Base-by-base conservation (phyloP, 2,329 filamentous ascomycete genomes). In the Ophiostoma fasciatum region DNA sequence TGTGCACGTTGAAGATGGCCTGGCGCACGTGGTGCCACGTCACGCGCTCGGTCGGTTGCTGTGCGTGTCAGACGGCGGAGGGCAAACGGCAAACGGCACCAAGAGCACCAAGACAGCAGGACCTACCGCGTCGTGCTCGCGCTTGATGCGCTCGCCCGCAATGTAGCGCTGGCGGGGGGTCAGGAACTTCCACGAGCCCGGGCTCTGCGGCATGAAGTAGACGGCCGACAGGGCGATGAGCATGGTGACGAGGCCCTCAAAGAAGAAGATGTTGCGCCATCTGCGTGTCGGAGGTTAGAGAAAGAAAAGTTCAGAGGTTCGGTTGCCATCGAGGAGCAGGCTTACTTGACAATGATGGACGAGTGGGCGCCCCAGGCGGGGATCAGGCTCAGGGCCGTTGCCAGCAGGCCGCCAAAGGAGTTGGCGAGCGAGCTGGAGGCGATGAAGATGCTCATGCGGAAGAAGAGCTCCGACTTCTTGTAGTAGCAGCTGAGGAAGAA, bases 211-310 rank as follows among this genome's bases (percentile, higher is more conserved):
- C 56, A 74, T 63, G 42, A 68, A 52, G 35, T 67, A 56, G 1
- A 68, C 67, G 1, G 68, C 64, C 2, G 55, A 39, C 2, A 61
- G 27, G 0, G 65, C 68, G 11, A 66, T 46, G 28, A 67, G 39
- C 17, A 64, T 50, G 9, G 70, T 75, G 42, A 73, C 46, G 28
- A 73, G 49, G 1, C 71, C 71, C 48, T 75, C 71, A 40, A 76
- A 74, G 53, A 75, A 73, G 57, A 75, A 75, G 45, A 76, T 76
- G 49, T 69, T 69, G 41, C 65, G 59, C 67, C 67, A 71, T 0
- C 59, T 64, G 43, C 5, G 20, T 22, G 20, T 22, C 20, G 20
- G 20, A 22, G 20, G 20, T 6, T 22, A 5, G 20, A 22, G 20
- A 22, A 22, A 22, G 20, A n/a, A n/a, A n/a, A 55, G 35, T 74